Evolutionary conservation across 768 basidiomycete species (phyloP), one percentile per base, ranked within the genome.

Genomic region (Daedaleopsis nitida): DNA sequence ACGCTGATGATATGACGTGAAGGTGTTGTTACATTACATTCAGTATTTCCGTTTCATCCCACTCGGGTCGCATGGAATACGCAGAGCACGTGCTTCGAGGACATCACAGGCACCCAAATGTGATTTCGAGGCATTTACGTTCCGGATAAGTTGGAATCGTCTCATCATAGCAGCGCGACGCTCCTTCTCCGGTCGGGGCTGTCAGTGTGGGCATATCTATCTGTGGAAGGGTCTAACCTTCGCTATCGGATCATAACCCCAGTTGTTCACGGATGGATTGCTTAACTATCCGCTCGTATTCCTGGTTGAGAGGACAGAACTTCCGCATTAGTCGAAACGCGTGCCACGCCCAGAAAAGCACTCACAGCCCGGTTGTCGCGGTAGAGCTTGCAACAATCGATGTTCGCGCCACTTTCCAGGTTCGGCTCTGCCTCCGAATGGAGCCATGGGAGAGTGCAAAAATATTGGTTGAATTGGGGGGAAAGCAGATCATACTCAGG

Each of bases 361-460:
- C 80, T 64, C 59, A 85, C 83, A 65, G 80, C 76, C 60, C 83
- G 85, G 73, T 97, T 88, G 65, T 97, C 96, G 61, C 96, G 84
- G 74, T 96, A 98, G 58, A 98, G 78, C 77, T 98, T 98, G 81
- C 94, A 96, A 70, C 95, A 96, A 76, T 96, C 89, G 64, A 99
- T 91, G 77, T 97, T 98, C 54, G 97, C 97, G 19, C 95, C 95
- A 61, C 92, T 94, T 76, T 99, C 97, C 51, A 98, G 82, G 75
- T 99, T 99, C 27, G 97, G 97, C 78, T 98, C 96, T 89, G 67
- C 37, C 17, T 47, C 37, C 39, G 32, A 52, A 19, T 8, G 14
- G 37, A 38, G 37, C 9, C 37, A 38, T 14, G 9, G 37, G 43
- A 55, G 27, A n/a, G 14, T 42, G 39, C 35, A 37, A 38, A 32